Evolutionary conservation across 306 rosid genomes (phyloP), one percentile per base, ranked within the genome.

Genomic region (Cicer bijugum): DNA sequence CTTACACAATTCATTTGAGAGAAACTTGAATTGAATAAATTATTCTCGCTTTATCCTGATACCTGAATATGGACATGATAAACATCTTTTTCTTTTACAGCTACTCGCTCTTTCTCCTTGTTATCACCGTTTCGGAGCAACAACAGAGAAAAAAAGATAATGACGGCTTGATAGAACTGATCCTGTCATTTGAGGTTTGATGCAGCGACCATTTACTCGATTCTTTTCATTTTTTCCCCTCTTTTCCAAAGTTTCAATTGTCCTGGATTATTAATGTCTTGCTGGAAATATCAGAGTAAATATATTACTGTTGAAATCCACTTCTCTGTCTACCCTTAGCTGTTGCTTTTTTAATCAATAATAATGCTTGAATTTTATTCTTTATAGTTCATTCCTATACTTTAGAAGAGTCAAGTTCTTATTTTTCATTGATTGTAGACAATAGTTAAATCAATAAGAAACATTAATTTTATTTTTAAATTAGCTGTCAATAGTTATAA

Each of bases 111-210:
- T 44, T 89, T 91, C 89, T 93, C 96, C 81, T 81, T 93, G 80
- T 79, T 93, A 67, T 88, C 96, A 1, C 93, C 98, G 6, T 93
- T 93, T 82, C 86, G 93, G 69, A 90, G 89, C 83, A 90, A 88
- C 85, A 81, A 14, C n/a, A 78, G 88, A 70, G 96, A 91, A 48
- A 91, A 89, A 85, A 93, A 91, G 85, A 65, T 70, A 74, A 63
- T 67, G 58, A 77, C 53, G 73, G 78, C 83, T 16, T 84, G 81
- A 87, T 20, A 67, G 67, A 69, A 12, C 20, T 43, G 75, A 35
- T 59, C 73, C 61, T 40, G 66, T 5, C 43, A 40, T 23, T 51
- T 23, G 66, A 69, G 76, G 76, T 61, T 61, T 61, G 65, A 61
- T 9, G 2, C 59, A 8, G 46, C 59, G 38, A 52, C 33, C 77